Evolutionary conservation across 2,329 filamentous ascomycete species (phyloP), one percentile per base, ranked within the genome.

Genomic region (Neopestalotiopsis clavispora): DNA sequence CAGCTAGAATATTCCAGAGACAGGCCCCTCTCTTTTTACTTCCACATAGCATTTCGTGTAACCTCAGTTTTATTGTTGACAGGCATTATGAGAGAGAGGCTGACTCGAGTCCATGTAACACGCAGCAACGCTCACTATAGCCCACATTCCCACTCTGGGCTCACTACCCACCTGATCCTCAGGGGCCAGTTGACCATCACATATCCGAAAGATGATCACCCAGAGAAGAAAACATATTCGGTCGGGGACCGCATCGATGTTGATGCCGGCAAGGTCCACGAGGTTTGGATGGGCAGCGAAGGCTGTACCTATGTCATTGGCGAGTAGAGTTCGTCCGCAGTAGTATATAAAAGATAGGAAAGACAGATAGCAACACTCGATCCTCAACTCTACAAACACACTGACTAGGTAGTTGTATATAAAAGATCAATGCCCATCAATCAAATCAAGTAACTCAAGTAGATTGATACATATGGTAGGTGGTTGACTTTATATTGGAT

Each of bases 221-320:
- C 86, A 0, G 83, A 81, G 71, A 92, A 89, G 78, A 84, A 85
- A 69, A 89, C 87, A 0, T 90, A 89, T 70, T 84, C 86, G 0
- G 84, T 85, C 1, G 91, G 91, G 1, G 86, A 86, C 56, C 83
- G 91, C 52, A 80, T 93, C 49, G 91, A 93, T 75, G 90, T 94
- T 3, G 89, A 90, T 38, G 89, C 90, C 1, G 84, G 85, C 7
- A 84, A 85, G 68, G 77, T 87, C 13, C 91, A 94, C 73, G 90
- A 93, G 79, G 91, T 93, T 1, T 92, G 90, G 88, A 85, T 93
- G 61, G 91, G 91, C 1, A 73, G 78, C 1, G 81, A 87, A 69
- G 91, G 91, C 0, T 93, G 91, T 77, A 92, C 89, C 2, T 91
- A 91, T 80, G 89, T 90, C 9, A 88, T 90, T 75, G 88, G 89